Evolutionary conservation across 257 asterid species (phyloP).

Genomic region (Nicotiana obtusifolia): DNA sequence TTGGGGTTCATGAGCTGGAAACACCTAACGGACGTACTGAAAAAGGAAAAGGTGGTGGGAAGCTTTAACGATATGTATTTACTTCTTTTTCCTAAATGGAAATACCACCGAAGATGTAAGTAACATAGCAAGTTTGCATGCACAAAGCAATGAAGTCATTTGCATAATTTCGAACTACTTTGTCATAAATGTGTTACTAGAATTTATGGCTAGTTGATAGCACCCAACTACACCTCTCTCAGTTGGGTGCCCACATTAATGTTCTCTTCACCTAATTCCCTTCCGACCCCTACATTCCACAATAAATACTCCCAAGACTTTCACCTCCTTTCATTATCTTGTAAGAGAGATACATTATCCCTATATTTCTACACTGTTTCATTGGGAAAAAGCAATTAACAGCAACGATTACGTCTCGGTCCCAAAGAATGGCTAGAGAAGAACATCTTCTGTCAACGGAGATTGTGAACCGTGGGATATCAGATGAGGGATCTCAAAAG

Average conservation of each 20-base stretch:
- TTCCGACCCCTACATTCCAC: constrained; percentile 5
- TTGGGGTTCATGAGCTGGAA: background rate
- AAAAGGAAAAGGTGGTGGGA: background rate
- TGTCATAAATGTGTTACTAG: constrained; percentile 36
- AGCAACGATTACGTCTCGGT: background rate
- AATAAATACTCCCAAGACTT: constrained; percentile 3
- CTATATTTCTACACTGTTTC: background rate
- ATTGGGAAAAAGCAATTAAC: background rate
- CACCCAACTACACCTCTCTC: constrained; percentile 42
- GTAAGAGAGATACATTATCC: background rate
- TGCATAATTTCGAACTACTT: constrained; percentile 31
- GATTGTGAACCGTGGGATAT: constrained; percentile 79
- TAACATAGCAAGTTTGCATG: background rate
- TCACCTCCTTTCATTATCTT: background rate
- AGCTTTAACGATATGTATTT: background rate
- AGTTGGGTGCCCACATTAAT: constrained; percentile 41
- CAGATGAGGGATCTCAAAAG: constrained; percentile 67
- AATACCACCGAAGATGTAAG: background rate
- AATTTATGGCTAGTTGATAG: constrained; percentile 33
- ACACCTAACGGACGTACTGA: background rate
- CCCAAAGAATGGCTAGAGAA: constrained; percentile 44
- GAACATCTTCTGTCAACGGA: constrained; percentile 73
- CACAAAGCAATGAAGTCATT: background rate
- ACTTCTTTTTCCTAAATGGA: background rate
- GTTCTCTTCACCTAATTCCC: constrained; percentile 18